Percentiles rank a stretch among this genome's conserved stretches.
Conservation (phyloP, 805 yeast species). For the Jamesozyma rosinii region DNA sequence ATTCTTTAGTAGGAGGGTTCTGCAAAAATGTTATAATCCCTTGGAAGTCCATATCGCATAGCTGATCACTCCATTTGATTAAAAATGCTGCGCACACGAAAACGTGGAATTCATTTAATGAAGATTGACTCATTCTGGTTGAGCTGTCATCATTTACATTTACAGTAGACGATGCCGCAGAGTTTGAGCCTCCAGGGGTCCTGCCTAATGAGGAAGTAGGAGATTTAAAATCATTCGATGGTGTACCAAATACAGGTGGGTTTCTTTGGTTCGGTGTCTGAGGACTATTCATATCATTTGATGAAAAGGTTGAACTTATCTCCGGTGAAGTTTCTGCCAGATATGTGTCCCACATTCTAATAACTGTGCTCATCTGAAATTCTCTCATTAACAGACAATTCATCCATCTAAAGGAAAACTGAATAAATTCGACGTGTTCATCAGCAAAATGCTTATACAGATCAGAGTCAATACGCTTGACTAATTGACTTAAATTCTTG, state of each 20-base stretch:
- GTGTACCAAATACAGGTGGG: slow-evolving; percentile 15
- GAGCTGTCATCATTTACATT: slow-evolving; percentile 9
- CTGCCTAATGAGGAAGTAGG: slow-evolving; percentile 2
- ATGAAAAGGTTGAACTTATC: slow-evolving; percentile 10
- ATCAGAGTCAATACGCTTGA: slow-evolving; percentile 67
- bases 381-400: slow-evolving; percentile 95
- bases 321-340: slow-evolving; percentile 53
- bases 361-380: slow-evolving; percentile 62
- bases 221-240: slow-evolving; percentile 6
- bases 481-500: slow-evolving; percentile 63
- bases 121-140: slow-evolving; percentile 20
- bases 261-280: slow-evolving; percentile 19
- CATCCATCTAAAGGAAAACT: slow-evolving; percentile 97
- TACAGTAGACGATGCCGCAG: background rate
- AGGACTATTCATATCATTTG: slow-evolving; percentile 13
- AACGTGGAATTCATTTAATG: slow-evolving; percentile 77
- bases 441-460: slow-evolving; percentile 63
- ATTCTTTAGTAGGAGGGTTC: slow-evolving; percentile 73
- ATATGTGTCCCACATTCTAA: slow-evolving; percentile 98
- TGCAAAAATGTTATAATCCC: slow-evolving; percentile 87
- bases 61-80: slow-evolving; percentile 72
- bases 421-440: slow-evolving; percentile 89
- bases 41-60: slow-evolving; percentile 84
- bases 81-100: slow-evolving; percentile 96
- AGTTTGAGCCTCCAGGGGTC: background rate